These are phyloP conservation scores for Coemansia sp. DNA, from an alignment of 192 early-diverging fungal genomes.

Conservation along the genomic window DNA sequence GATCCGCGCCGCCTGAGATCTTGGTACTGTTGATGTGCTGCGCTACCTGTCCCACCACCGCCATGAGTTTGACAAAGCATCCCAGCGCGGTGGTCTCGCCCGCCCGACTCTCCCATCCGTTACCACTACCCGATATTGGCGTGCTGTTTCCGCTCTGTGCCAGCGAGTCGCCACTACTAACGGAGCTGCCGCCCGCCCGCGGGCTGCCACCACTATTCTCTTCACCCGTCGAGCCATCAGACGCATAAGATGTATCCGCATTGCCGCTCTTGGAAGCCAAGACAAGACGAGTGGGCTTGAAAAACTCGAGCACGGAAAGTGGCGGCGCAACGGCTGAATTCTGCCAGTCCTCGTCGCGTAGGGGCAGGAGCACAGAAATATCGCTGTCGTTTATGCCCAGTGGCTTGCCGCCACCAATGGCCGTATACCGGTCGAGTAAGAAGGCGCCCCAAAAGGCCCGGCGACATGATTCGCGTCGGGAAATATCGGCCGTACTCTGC, in stretches of 20 bases:
- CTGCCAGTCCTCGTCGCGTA: conserved; percentile 50
- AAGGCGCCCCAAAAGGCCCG: conserved; percentile 56
- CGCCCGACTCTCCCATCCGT: conserved; percentile 32
- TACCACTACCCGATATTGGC: not conserved
- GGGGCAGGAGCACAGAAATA: conserved; percentile 45
- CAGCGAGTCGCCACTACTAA: conserved; percentile 21
- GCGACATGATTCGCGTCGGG: conserved; percentile 43
- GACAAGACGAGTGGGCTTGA: conserved; percentile 23
- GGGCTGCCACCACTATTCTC: not conserved
- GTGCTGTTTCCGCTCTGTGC: conserved; percentile 22
- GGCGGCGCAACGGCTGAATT: conserved; percentile 28
- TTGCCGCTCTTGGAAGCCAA: conserved; percentile 2
- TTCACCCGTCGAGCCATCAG: conserved; percentile 1
- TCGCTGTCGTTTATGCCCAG: conserved; percentile 57
- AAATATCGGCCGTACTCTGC: conserved; percentile 42
- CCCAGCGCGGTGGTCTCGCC: conserved; percentile 35
- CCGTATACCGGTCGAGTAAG: conserved; percentile 49
- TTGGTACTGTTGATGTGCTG: conserved; percentile 48
- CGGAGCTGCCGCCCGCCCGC: conserved; percentile 16
- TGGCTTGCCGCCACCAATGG: conserved; percentile 54
- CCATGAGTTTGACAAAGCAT: conserved; percentile 56
- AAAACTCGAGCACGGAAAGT: conserved; percentile 43
- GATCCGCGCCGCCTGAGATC: conserved; percentile 1
- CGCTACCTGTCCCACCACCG: conserved; percentile 51
- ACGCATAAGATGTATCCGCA: not conserved